Evolutionary conservation across 306 rosid species (phyloP).

Genomic region (Ziziphus jujuba): DNA sequence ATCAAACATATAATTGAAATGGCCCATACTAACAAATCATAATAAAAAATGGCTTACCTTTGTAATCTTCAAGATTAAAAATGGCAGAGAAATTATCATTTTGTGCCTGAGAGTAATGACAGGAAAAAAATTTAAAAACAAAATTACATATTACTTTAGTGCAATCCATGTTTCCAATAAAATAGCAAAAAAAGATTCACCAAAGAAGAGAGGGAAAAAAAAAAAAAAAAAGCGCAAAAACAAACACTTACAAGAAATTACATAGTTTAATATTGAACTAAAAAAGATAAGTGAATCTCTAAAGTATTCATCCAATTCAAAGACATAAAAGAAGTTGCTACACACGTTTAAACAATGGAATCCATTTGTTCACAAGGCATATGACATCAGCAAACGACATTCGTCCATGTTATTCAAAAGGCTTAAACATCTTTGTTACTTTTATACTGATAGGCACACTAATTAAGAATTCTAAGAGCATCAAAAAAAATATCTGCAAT

Average conservation of each 20-base stretch:
- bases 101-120: slow-evolving; percentile 66
- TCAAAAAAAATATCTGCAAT: not conserved
- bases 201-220: no score
- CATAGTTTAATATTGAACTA: no score
- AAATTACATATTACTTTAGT: not conserved
- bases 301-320: not conserved
- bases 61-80: slow-evolving; percentile 96
- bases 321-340: not conserved
- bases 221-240: no score
- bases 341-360: not conserved
- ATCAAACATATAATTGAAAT: not conserved
- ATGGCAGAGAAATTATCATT: slow-evolving; percentile 73
- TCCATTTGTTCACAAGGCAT: slow-evolving; percentile 3
- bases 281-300: no score
- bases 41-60: slow-evolving; percentile 48
- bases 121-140: slow-evolving; percentile 23
- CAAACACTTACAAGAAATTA: no score
- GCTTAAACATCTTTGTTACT: not conserved
- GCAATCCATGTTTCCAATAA: not conserved
- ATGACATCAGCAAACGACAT: not conserved
- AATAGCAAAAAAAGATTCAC: not conserved
- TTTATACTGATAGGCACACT: not conserved
- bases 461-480: not conserved
- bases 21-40: not conserved
- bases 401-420: not conserved